Conservation (phyloP, 129 eudicot species). For the Pulicaria dysenterica region DNA sequence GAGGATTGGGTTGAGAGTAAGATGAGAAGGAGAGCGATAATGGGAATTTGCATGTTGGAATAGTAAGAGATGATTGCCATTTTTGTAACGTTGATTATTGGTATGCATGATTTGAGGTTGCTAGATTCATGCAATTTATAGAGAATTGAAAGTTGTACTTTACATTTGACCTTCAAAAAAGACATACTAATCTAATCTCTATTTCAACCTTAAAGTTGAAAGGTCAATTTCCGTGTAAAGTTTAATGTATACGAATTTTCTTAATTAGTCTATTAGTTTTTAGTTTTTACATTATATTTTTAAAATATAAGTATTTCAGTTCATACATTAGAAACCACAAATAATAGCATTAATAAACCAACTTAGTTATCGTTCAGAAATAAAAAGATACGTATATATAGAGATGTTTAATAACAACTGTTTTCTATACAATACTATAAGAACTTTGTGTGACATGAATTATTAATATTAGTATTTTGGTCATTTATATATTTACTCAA, state of each 20-base stretch:
- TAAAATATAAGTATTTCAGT: too few species aligned
- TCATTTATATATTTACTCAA: too few species aligned
- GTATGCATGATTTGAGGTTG: conserved; percentile 21
- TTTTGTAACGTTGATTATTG: background rate
- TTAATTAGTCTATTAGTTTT: background rate
- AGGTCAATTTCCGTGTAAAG: background rate
- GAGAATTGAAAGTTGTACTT: background rate
- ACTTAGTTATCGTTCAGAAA: too few species aligned
- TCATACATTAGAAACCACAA: too few species aligned
- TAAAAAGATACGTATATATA: too few species aligned
- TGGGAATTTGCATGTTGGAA: conserved; percentile 24
- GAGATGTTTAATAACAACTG: too few species aligned
- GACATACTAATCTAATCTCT: background rate
- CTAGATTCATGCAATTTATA: conserved; percentile 25
- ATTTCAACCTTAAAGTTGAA: conserved; percentile 5
- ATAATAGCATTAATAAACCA: too few species aligned
- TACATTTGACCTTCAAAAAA: background rate
- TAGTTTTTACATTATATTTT: too few species aligned
- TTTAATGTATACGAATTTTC: too few species aligned
- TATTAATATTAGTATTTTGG: too few species aligned
- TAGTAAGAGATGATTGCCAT: conserved; percentile 10
- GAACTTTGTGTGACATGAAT: too few species aligned
- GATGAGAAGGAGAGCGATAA: conserved; percentile 17
- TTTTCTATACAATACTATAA: too few species aligned
- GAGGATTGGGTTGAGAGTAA: conserved; percentile 25